Conservation (phyloP, 495 filamentous ascomycete genomes). For the Penicillium angulare region DNA sequence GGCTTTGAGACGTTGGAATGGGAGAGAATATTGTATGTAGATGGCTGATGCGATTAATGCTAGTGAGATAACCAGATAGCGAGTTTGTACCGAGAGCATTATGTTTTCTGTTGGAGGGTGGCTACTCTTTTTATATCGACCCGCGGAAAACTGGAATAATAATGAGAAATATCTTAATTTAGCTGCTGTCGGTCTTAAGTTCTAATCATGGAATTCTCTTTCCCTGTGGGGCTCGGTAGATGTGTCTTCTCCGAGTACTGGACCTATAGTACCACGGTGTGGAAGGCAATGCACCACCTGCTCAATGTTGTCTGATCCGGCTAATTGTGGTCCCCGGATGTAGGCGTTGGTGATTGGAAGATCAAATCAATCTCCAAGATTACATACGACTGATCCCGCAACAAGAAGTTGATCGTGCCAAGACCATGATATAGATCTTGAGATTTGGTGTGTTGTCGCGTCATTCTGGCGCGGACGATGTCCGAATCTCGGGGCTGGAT, state of each 20-base stretch:
- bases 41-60: slow-evolving; percentile 3
- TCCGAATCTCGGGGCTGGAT: background rate
- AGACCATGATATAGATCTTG: background rate
- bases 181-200: too few species aligned
- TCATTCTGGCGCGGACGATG: too few species aligned
- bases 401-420: background rate
- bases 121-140: too few species aligned
- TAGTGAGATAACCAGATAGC: background rate
- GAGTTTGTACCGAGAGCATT: background rate
- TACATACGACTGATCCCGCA: too few species aligned
- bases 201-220: too few species aligned
- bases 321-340: background rate
- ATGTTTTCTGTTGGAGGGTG: too few species aligned
- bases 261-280: background rate
- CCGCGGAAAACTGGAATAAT: too few species aligned
- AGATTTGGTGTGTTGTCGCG: background rate
- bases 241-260: background rate
- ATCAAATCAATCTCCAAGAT: background rate
- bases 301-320: background rate
- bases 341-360: background rate
- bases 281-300: too few species aligned
- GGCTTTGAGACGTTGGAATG: background rate
- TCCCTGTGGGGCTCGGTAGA: background rate
- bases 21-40: background rate
- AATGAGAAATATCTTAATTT: too few species aligned